Base-by-base conservation (phyloP, 2,329 filamentous ascomycete genomes). In the Davidsoniella eucalypti region DNA sequence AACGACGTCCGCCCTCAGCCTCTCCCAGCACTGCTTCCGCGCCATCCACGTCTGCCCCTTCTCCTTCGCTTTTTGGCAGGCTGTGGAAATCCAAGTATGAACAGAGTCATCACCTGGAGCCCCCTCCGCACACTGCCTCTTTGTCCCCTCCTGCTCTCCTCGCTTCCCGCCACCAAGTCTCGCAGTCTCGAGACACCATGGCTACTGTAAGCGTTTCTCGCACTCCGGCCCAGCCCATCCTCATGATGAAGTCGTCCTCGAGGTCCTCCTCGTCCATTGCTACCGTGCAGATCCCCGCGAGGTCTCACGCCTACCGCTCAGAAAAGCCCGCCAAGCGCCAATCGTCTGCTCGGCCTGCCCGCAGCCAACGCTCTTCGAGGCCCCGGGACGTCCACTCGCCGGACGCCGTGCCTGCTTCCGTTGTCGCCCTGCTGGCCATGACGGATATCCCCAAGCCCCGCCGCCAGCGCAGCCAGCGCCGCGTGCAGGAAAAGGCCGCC, bases 361-460 rank as follows among this genome's bases (percentile, higher is more conserved):
- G 60, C 64, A 39, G 29, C 44, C 26, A 47, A 18, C 23, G 18
- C 10, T 9, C 14, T 1, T 21, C 44, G 43, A 57, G 62, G 39
- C 60, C 62, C 7, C 64, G 62, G 52, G 67, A 72, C 49, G 61
- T 65, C 2, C 70, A 72, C 58, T 70, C 70, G 1, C 69, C 73
- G 5, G 73, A 77, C 52, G 64, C 68, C 14, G 66, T 81, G 18
- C 72, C 77, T 4, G 69, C 76, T 0, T 78, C 76, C 0, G 69
- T 81, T 25, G 75, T 75, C 5, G 75, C 75, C 10, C 64, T 82
- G 25, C 65, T 82, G 33, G 78, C 78, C 29, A 67, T 78, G 49
- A 82, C 78, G 26, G 72, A 69, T 54, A 82, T 82, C 46, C 78
- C 75, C 2, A 67, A 56, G 61, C 70, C 46, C 62, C 68, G 56